Percentiles rank a stretch among this genome's conserved stretches.
These are phyloP conservation scores for Cucurbita ficifolia DNA, from an alignment of 306 rosid species.

Conservation along the genomic window DNA sequence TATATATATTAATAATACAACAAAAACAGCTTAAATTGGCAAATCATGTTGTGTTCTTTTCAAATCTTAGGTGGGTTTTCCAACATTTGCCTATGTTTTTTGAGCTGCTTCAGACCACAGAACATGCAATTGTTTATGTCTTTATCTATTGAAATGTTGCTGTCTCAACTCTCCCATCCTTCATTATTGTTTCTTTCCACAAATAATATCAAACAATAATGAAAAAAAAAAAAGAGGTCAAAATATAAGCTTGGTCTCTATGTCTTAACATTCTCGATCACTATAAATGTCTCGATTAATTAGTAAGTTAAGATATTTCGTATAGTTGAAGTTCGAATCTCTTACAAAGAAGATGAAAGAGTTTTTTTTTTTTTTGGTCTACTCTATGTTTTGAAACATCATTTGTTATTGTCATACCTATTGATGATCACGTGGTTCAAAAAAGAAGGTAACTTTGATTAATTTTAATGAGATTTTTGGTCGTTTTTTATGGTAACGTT, in stretches of 20 bases:
- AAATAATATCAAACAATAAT: neutral
- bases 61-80: neutral
- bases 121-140: neutral
- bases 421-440: too few relatives aligned
- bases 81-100: neutral
- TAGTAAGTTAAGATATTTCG: too few relatives aligned
- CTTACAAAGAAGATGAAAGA: too few relatives aligned
- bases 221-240: neutral
- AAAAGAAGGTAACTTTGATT: too few relatives aligned
- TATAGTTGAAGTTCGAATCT: too few relatives aligned
- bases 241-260: neutral
- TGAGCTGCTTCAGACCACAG: neutral
- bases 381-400: too few relatives aligned
- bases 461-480: too few relatives aligned
- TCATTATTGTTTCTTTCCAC: neutral
- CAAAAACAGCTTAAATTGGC: neutral
- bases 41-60: neutral
- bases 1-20: too few relatives aligned
- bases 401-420: too few relatives aligned
- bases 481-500: too few relatives aligned
- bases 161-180: neutral
- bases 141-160: conserved; percentile 1
- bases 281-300: too few relatives aligned
- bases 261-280: neutral
- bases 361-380: too few relatives aligned